These are phyloP conservation scores for Syzygium syzygioides DNA, from an alignment of 441 rosid genomes.

Conservation along the genomic window DNA sequence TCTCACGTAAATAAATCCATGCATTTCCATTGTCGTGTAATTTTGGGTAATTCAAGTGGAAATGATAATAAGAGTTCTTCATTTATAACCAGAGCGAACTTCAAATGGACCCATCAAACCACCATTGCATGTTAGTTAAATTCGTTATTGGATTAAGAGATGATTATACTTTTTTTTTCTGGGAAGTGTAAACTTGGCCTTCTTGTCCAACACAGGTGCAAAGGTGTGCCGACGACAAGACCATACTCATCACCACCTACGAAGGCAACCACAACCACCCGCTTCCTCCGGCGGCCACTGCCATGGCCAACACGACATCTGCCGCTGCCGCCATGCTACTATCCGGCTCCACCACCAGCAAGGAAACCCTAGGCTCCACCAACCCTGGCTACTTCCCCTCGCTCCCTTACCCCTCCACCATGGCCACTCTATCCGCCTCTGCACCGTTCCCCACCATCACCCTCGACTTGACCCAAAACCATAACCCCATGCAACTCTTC, in stretches of 20 bases:
- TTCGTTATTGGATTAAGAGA: not conserved
- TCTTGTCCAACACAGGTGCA: conserved; percentile 10
- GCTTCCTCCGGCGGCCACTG: conserved; percentile 15
- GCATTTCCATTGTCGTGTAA: not conserved
- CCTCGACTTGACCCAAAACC: conserved; percentile 24
- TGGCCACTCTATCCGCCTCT: conserved; percentile 11
- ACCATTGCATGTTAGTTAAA: not conserved
- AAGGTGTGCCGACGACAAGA: conserved; percentile 18
- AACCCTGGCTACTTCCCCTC: not conserved
- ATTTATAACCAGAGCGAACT: not conserved
- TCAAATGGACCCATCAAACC: not conserved
- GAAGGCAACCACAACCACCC: conserved; percentile 28
- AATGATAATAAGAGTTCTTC: not conserved
- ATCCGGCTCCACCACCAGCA: conserved; percentile 10
- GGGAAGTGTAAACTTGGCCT: not conserved
- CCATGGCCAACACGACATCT: conserved; percentile 18
- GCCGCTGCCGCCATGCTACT: conserved; percentile 16
- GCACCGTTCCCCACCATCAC: conserved; percentile 19
- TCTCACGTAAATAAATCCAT: not conserved
- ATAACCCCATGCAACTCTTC: conserved; percentile 5
- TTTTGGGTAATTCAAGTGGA: not conserved
- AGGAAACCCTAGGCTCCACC: not conserved
- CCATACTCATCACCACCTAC: conserved; percentile 13
- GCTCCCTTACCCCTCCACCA: not conserved
- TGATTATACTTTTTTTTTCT: not conserved